A percentile compares a stretch with the other conserved stretches of the same genome.
Evolutionary conservation across 2,329 filamentous ascomycete genomes (phyloP).

Genomic region (Apiospora aurea): DNA sequence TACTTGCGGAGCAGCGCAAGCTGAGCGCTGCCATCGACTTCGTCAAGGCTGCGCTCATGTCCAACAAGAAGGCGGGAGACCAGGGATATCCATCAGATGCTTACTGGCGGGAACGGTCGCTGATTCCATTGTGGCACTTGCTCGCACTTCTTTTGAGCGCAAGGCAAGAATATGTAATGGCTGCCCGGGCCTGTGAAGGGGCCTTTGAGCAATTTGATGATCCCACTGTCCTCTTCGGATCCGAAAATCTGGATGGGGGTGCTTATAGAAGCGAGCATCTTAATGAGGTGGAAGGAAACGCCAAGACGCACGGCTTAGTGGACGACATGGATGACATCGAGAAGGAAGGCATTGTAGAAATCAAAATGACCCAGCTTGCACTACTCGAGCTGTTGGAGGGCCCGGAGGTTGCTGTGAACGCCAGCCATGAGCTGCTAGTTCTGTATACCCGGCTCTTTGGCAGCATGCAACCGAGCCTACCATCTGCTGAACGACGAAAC

Average conservation of each 20-base stretch:
- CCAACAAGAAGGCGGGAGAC: constrained; percentile 57
- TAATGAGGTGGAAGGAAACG: constrained; percentile 58
- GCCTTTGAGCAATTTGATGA: constrained; percentile 90
- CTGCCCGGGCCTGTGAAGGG: constrained; percentile 83
- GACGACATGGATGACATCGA: constrained; percentile 85
- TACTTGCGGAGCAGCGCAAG: constrained; percentile 89
- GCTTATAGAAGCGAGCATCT: constrained; percentile 71
- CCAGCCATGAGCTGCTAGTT: constrained; percentile 82
- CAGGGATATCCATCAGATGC: constrained; percentile 54
- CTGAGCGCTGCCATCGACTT: constrained; percentile 81
- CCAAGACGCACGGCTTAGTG: constrained; percentile 59
- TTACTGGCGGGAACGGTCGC: constrained; percentile 68
- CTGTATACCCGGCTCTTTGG: constrained; percentile 86
- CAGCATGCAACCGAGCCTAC: constrained; percentile 48
- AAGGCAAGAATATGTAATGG: constrained; percentile 82
- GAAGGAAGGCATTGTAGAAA: constrained; percentile 86
- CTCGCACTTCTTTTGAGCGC: constrained; percentile 86
- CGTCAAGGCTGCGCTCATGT: constrained; percentile 76
- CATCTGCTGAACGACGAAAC: constrained; percentile 45
- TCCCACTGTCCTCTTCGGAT: constrained; percentile 72
- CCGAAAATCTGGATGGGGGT: constrained; percentile 52
- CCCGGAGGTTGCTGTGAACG: constrained; percentile 84
- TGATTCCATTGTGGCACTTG: constrained; percentile 90
- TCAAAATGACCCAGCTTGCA: constrained; percentile 93
- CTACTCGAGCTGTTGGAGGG: constrained; percentile 86